Evolutionary conservation across 2,329 filamentous ascomycete genomes (phyloP).

Genomic region (Talaromyces piceae): DNA sequence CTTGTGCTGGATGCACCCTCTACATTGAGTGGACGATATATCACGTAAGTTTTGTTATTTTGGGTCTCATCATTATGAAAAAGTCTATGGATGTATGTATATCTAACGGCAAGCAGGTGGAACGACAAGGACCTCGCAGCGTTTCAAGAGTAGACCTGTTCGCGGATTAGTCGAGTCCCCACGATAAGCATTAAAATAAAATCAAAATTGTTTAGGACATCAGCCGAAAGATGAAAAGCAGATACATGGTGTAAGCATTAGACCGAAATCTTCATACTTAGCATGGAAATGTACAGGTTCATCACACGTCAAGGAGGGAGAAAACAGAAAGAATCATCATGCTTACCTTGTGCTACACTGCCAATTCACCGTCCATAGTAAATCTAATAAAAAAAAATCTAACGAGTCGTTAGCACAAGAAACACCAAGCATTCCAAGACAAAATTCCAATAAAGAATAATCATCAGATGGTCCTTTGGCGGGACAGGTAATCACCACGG

Average conservation of each 20-base stretch:
- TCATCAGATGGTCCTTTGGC: slow-evolving; percentile 48
- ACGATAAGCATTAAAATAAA: slow-evolving; percentile 3
- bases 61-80: neutral
- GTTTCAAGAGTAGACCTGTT: slow-evolving; percentile 31
- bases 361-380: no score
- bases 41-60: slow-evolving; percentile 33
- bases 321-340: slow-evolving; percentile 18
- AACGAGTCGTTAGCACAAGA: neutral
- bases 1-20: slow-evolving; percentile 59
- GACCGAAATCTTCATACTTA: slow-evolving; percentile 52
- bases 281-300: slow-evolving; percentile 53
- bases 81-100: neutral
- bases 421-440: neutral
- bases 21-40: slow-evolving; percentile 67
- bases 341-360: slow-evolving; percentile 12
- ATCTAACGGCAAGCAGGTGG: slow-evolving; percentile 29
- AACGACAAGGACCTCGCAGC: slow-evolving; percentile 35
- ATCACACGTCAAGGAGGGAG: slow-evolving; percentile 38
- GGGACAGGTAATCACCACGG: slow-evolving; percentile 55
- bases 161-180: slow-evolving; percentile 1
- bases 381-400: neutral
- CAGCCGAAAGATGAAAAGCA: slow-evolving; percentile 61
- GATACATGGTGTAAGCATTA: slow-evolving; percentile 38
- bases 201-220: slow-evolving; percentile 25
- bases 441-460: neutral